Percentiles rank a stretch among this genome's conserved stretches.
Evolutionary conservation across 2,329 filamentous ascomycete genomes (phyloP).

Genomic region (Clonostachys solani): DNA sequence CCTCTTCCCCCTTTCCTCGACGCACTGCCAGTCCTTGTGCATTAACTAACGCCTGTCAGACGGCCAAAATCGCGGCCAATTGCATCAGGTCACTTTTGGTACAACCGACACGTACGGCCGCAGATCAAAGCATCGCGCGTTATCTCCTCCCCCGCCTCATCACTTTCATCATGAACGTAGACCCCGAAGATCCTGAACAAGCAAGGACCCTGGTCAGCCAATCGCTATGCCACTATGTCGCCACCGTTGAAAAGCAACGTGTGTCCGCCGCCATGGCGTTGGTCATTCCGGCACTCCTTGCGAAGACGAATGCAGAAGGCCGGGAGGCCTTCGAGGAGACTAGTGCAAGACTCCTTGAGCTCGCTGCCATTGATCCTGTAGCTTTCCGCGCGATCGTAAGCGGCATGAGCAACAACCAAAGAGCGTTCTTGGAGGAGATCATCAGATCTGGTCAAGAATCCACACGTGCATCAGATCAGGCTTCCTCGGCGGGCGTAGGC

Average conservation of each 20-base stretch:
- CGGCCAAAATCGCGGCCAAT: constrained; percentile 83
- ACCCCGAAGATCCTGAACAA: constrained; percentile 75
- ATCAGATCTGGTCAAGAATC: constrained; percentile 59
- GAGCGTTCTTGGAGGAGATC: constrained; percentile 75
- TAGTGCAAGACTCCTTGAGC: constrained; percentile 70
- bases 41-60: constrained; percentile 34
- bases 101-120: constrained; percentile 53
- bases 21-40: too few species aligned
- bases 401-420: constrained; percentile 66
- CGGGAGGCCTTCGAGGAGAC: constrained; percentile 26
- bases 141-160: constrained; percentile 73
- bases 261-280: constrained; percentile 65
- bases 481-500: constrained; percentile 27
- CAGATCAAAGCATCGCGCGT: constrained; percentile 70
- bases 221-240: constrained; percentile 70
- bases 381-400: constrained; percentile 73
- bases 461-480: constrained; percentile 31
- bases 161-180: constrained; percentile 65
- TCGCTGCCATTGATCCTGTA: constrained; percentile 70
- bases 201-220: constrained; percentile 68
- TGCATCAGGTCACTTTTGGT: constrained; percentile 84
- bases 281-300: constrained; percentile 72
- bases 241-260: constrained; percentile 36
- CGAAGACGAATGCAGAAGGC: constrained; percentile 63
- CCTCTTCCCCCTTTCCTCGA: neutral